These are phyloP conservation scores for Zymoseptoria tritici DNA, from an alignment of 2,329 filamentous ascomycete genomes.

Conservation along the genomic window DNA sequence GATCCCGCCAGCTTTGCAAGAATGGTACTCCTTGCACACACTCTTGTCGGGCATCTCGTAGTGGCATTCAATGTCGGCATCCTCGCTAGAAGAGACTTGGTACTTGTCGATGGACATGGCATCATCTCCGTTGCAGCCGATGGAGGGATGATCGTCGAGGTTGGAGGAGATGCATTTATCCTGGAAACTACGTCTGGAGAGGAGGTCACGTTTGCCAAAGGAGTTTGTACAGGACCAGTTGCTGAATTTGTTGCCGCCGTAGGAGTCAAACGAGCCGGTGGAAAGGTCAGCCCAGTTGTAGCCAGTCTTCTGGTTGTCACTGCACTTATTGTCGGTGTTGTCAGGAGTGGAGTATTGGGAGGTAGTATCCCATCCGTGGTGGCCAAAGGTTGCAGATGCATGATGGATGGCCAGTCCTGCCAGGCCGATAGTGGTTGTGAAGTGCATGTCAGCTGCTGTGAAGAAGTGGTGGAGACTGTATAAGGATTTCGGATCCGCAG, in stretches of 20 bases:
- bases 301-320: constrained; percentile 58
- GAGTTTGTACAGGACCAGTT: constrained; percentile 63
- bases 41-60: constrained; percentile 80
- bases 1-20: constrained; percentile 61
- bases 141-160: constrained; percentile 38
- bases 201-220: constrained; percentile 51
- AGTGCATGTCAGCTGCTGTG: constrained; percentile 9
- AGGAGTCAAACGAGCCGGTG: constrained; percentile 55
- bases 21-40: constrained; percentile 68
- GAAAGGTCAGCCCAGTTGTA: constrained; percentile 64
- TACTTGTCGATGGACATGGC: constrained; percentile 69
- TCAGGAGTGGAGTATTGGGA: constrained; percentile 57
- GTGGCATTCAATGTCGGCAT: constrained; percentile 74
- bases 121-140: constrained; percentile 42
- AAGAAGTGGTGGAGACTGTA: background rate
- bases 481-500: background rate
- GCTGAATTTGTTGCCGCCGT: constrained; percentile 65
- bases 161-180: constrained; percentile 37
- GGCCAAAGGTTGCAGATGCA: constrained; percentile 32
- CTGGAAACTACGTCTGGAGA: constrained; percentile 40
- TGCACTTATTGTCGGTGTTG: constrained; percentile 72
- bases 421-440: constrained; percentile 11
- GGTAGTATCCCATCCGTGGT: constrained; percentile 43
- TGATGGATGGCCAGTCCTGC: constrained; percentile 36
- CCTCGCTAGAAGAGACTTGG: constrained; percentile 65